Base-by-base conservation (phyloP, 176 grass and related monocot species). In the Luzula sylvatica region DNA sequence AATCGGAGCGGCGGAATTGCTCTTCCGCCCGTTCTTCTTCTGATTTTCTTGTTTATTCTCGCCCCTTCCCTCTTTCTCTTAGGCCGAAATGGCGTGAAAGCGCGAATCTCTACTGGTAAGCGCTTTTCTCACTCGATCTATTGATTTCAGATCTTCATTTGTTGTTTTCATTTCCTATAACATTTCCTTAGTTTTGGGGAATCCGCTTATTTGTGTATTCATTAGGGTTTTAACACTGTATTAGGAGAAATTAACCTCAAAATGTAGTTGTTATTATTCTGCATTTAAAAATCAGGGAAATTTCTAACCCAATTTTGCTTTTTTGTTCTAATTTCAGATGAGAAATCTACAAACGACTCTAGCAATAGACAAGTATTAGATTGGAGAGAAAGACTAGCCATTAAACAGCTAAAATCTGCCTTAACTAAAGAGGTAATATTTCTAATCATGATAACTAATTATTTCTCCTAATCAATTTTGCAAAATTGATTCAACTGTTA, bases 391-490 rank as follows among this genome's bases (percentile, higher is more conserved):
- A 79, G 78, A 23, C 63, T 79, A 15, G 68, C 41, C 13, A 69
- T 70, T 11, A 67, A 80, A 28, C 71, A 83, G 49, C 65, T 98
- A 46, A 92, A 87, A 77, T 77, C 78, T 69, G 46, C 88, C 79
- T 76, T 90, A 25, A 82, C 86, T 22, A 83, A 92, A 58, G 93
- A 92, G 78, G 93, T 98, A 28, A 61, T 65, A 48, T 54, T 61
- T 7, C 23, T 15, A 12, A 6, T 23, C 15, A 2, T 22, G 20
- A 14, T 24, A 39, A 7, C 27, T 52, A 51, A 7, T 38, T 52
- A 51, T 65, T 53, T 20, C 35, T 21, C 46, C 8, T 47, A 62
- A 57, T 75, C 15, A 7, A 56, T 53, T 15, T 20, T 62, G 51
- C 30, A 22, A 17, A 41, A 38, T 59, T 28, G 63, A 29, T 50